These are phyloP conservation scores for Colletotrichum godetiae DNA, from an alignment of 2,329 filamentous ascomycete species.

Conservation along the genomic window DNA sequence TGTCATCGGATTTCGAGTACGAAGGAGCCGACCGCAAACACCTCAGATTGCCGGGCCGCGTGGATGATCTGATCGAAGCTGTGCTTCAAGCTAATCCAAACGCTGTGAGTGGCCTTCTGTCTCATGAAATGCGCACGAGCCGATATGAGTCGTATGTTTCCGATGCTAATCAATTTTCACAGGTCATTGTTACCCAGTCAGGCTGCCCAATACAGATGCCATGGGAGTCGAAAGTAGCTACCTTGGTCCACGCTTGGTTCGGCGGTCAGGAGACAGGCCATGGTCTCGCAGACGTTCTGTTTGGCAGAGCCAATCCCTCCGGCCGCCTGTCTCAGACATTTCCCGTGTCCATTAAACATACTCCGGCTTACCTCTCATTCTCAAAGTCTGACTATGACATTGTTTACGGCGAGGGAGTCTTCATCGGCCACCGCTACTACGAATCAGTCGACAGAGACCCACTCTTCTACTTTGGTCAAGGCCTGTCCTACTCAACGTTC, in stretches of 20 bases:
- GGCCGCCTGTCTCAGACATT: constrained; percentile 82
- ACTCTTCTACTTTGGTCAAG: constrained; percentile 83
- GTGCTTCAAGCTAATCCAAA: constrained; percentile 76
- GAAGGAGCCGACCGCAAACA: constrained; percentile 83
- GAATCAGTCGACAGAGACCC: constrained; percentile 74
- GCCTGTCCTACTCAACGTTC: constrained; percentile 82
- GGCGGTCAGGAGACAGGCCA: constrained; percentile 90
- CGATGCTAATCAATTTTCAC: not conserved
- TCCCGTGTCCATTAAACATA: constrained; percentile 74
- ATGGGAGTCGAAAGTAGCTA: constrained; percentile 67
- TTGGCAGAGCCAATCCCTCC: constrained; percentile 79
- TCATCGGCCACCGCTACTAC: constrained; percentile 85
- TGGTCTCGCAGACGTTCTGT: constrained; percentile 81
- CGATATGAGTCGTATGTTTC: constrained; percentile 46
- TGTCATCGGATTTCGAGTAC: constrained; percentile 85
- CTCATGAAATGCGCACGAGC: constrained; percentile 6
- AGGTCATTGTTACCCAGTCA: constrained; percentile 78
- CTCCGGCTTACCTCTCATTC: constrained; percentile 82
- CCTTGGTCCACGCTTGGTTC: constrained; percentile 84
- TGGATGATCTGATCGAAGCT: constrained; percentile 76
- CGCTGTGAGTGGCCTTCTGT: constrained; percentile 54
- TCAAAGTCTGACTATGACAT: constrained; percentile 75
- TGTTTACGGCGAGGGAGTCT: constrained; percentile 84
- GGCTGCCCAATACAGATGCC: constrained; percentile 81
- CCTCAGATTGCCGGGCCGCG: constrained; percentile 78